Conservation (phyloP, 768 basidiomycete genomes). For the Paxillus involutus region DNA sequence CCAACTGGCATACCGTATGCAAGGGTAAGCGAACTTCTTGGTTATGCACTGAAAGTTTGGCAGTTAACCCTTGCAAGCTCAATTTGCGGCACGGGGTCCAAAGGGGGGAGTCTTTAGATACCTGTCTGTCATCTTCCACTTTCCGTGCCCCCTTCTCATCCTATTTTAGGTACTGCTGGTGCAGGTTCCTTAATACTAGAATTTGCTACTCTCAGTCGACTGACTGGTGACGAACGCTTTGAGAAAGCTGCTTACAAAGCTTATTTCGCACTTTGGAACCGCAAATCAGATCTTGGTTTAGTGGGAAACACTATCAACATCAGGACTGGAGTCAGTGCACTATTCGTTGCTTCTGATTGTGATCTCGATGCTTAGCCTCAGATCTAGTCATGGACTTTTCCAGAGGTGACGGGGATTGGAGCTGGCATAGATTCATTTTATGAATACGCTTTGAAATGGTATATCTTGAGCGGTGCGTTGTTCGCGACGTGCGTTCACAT, state of each 20-base stretch:
- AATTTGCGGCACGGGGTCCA: slow-evolving; percentile 81
- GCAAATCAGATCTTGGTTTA: slow-evolving; percentile 78
- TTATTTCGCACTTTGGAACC: slow-evolving; percentile 93
- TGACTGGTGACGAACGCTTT: slow-evolving; percentile 88
- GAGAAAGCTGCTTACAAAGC: slow-evolving; percentile 89
- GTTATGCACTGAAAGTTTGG: not conserved
- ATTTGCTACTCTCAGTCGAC: slow-evolving; percentile 87
- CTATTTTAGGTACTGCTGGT: slow-evolving; percentile 74
- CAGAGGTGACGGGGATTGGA: slow-evolving; percentile 80
- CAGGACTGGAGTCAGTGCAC: slow-evolving; percentile 65
- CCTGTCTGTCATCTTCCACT: slow-evolving; percentile 58
- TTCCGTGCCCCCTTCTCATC: slow-evolving; percentile 3
- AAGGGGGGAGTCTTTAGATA: slow-evolving; percentile 76
- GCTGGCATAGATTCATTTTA: slow-evolving; percentile 97
- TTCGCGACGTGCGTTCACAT: not conserved
- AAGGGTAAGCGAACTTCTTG: slow-evolving; percentile 48
- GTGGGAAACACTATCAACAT: slow-evolving; percentile 91
- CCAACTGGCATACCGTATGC: slow-evolving; percentile 92
- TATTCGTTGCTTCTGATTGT: not conserved
- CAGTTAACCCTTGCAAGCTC: slow-evolving; percentile 45
- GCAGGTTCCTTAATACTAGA: slow-evolving; percentile 93
- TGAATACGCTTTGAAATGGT: slow-evolving; percentile 93
- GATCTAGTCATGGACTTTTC: slow-evolving; percentile 63
- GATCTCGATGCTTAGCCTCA: slow-evolving; percentile 7
- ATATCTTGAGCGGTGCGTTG: slow-evolving; percentile 72